Conservation (phyloP, 495 filamentous ascomycete genomes). For the Podospora pseudopauciseta region DNA sequence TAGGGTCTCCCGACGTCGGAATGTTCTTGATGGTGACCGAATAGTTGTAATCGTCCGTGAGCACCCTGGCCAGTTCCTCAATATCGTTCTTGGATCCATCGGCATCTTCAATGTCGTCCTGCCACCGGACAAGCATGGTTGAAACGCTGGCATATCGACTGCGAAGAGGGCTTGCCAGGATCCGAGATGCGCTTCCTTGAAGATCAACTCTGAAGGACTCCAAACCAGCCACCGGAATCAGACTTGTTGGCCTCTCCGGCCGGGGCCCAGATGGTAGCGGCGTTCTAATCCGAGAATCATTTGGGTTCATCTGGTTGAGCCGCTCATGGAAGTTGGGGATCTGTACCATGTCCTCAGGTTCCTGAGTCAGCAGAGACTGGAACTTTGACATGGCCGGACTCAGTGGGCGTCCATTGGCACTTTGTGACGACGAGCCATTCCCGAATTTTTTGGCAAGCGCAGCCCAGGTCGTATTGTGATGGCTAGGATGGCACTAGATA, state of each 20-base stretch:
- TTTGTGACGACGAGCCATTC: constrained; percentile 32
- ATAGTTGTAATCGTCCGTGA: constrained; percentile 45
- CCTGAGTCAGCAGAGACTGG: constrained; percentile 36
- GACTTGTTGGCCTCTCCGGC: constrained; percentile 37
- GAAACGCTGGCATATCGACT: constrained; percentile 43
- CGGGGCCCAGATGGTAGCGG: constrained; percentile 47
- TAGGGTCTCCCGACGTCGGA: constrained; percentile 38
- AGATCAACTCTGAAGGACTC: constrained; percentile 40
- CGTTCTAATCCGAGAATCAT: constrained; percentile 45
- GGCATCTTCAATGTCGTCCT: constrained; percentile 40
- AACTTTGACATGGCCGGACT: constrained; percentile 39
- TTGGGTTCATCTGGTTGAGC: constrained; percentile 31
- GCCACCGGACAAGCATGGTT: constrained; percentile 46
- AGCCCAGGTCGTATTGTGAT: constrained; percentile 52
- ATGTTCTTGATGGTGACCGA: constrained; percentile 40
- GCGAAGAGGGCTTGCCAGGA: constrained; percentile 40
- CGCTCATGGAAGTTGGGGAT: constrained; percentile 13
- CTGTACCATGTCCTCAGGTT: constrained; percentile 38
- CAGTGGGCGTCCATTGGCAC: constrained; percentile 36
- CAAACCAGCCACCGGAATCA: constrained; percentile 35
- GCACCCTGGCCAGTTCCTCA: constrained; percentile 39
- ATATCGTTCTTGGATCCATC: constrained; percentile 29
- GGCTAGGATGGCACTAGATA: constrained; percentile 46
- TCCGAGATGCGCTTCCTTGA: constrained; percentile 38
- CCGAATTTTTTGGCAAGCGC: constrained; percentile 45